Evolutionary conservation across 169 alveolate species (phyloP).

Genomic region (Perkinsus olseni): DNA sequence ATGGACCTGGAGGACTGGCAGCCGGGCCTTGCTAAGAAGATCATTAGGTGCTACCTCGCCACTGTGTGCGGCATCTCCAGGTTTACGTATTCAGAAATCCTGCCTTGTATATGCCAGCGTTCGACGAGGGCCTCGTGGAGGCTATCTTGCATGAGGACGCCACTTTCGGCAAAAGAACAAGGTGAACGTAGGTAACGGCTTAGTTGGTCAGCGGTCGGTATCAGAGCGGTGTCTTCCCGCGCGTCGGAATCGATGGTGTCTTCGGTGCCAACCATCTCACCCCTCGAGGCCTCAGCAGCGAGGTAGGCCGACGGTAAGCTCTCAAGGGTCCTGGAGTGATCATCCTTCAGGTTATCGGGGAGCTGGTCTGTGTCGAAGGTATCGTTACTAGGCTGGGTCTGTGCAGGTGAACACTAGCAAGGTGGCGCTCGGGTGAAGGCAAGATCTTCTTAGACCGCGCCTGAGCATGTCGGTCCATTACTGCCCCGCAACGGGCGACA

Average conservation of each 20-base stretch:
- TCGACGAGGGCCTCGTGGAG: neutral
- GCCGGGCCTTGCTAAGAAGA: neutral
- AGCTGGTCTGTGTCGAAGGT: slow-evolving; percentile 89
- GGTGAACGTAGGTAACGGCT: neutral
- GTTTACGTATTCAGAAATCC: neutral
- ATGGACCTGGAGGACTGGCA: neutral
- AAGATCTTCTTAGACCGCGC: neutral
- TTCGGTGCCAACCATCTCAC: slow-evolving; percentile 90
- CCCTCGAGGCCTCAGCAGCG: slow-evolving; percentile 90
- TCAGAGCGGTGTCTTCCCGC: slow-evolving; percentile 32
- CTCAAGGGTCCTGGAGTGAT: slow-evolving; percentile 13
- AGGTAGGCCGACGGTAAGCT: neutral
- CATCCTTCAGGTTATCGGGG: slow-evolving; percentile 43
- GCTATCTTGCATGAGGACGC: slow-evolving; percentile 1
- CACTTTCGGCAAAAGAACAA: neutral
- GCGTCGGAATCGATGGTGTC: slow-evolving; percentile 86
- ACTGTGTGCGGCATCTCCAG: neutral
- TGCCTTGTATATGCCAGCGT: neutral
- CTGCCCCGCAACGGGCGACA: neutral
- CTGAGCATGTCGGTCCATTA: neutral
- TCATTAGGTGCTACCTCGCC: neutral
- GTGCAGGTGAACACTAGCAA: slow-evolving; percentile 70
- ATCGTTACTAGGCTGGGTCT: slow-evolving; percentile 84
- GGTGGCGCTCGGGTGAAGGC: neutral
- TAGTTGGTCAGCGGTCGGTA: too few species aligned